Conservation (phyloP, 2,329 filamentous ascomycete species). For the Fusarium heterosporum region DNA sequence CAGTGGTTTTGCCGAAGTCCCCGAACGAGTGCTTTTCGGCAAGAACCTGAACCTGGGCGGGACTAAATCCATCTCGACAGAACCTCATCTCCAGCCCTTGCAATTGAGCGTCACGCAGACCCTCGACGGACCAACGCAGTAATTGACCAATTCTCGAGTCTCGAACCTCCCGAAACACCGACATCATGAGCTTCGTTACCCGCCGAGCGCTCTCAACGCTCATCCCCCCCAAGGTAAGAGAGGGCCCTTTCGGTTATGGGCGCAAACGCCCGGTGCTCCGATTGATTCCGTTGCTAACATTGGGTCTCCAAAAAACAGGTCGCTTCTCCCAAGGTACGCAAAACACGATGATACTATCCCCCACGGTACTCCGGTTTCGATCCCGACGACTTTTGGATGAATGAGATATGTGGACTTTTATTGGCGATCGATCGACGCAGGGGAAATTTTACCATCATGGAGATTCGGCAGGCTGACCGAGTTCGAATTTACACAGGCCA, state of each 20-base stretch:
- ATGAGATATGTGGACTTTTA: slow-evolving; percentile 24
- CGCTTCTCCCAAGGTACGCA: slow-evolving; percentile 82
- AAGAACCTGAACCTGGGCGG: slow-evolving; percentile 47
- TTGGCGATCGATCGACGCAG: slow-evolving; percentile 20
- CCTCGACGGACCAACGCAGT: slow-evolving; percentile 50
- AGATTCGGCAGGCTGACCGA: slow-evolving; percentile 52
- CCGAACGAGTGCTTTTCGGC: slow-evolving; percentile 63
- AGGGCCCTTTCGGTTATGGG: slow-evolving; percentile 48
- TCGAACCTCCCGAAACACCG: slow-evolving; percentile 46
- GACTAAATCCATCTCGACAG: slow-evolving; percentile 45
- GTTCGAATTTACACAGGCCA: slow-evolving; percentile 70
- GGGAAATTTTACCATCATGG: slow-evolving; percentile 25
- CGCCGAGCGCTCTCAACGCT: slow-evolving; percentile 96
- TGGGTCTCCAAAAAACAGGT: slow-evolving; percentile 63
- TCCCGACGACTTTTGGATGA: slow-evolving; percentile 22
- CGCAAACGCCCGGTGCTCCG: slow-evolving; percentile 44
- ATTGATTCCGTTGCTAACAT: slow-evolving; percentile 56
- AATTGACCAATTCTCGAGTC: slow-evolving; percentile 46
- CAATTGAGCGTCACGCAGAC: slow-evolving; percentile 52
- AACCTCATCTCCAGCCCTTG: slow-evolving; percentile 46
- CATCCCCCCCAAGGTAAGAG: slow-evolving; percentile 93
- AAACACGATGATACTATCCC: slow-evolving; percentile 20
- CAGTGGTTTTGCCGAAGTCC: slow-evolving; percentile 56
- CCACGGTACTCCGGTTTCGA: slow-evolving; percentile 25
- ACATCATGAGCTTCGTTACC: slow-evolving; percentile 91